phyloP scores from a whole-genome alignment of 78 protist species.

The Cavenderia fasciculata region DNA sequence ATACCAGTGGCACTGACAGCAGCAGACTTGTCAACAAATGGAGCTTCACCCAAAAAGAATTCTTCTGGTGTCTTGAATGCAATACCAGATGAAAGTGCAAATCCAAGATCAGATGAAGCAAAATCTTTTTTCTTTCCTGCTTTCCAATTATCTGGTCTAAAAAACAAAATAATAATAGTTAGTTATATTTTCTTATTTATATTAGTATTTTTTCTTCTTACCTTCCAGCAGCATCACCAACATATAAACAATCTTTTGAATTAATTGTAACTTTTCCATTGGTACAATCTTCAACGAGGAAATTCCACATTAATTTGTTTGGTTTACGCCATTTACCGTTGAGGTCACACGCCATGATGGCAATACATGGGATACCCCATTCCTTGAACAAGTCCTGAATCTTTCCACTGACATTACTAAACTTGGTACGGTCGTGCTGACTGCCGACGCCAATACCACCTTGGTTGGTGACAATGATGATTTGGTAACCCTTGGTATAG shows the following conservation, averaged over 20 bases:
- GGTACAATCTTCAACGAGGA: constrained; percentile 15
- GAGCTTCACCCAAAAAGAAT: constrained; percentile 80
- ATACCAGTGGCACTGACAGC: background rate
- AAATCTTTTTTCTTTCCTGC: constrained; percentile 85
- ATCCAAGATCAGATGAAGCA: constrained; percentile 83
- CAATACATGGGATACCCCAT: constrained; percentile 24
- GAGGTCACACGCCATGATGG: constrained; percentile 30
- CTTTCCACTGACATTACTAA: background rate
- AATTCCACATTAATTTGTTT: constrained; percentile 26
- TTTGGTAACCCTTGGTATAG: constrained; percentile 41
- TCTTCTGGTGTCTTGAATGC: constrained; percentile 90
- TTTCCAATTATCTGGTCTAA: constrained; percentile 46
- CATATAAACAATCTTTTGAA: constrained; percentile 33
- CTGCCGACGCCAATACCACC: constrained; percentile 14
- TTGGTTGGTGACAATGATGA: constrained; percentile 43
- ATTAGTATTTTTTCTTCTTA: no score
- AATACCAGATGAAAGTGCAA: constrained; percentile 79
- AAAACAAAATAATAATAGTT: no score
- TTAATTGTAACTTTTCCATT: background rate
- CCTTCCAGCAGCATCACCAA: constrained; percentile 95
- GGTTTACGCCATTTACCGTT: constrained; percentile 49
- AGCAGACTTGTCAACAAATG: background rate
- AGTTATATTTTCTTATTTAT: no score
- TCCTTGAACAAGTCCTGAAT: constrained; percentile 12
- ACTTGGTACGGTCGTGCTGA: background rate